These are phyloP conservation scores for Sporormia fimetaria DNA, from an alignment of 495 filamentous ascomycete genomes.

Conservation along the genomic window DNA sequence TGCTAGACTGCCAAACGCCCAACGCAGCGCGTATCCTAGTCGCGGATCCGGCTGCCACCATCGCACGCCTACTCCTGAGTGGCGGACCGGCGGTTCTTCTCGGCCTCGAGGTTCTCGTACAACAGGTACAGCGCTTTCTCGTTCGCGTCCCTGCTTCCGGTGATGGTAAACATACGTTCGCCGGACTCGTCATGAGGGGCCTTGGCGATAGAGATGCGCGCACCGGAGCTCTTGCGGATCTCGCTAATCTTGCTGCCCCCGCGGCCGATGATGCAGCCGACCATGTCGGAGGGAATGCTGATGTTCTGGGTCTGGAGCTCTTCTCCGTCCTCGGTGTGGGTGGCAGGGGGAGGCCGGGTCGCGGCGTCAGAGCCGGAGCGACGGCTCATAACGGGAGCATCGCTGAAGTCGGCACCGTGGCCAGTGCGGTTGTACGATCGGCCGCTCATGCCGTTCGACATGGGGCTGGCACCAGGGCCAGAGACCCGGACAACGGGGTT, in stretches of 20 bases:
- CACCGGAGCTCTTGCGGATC: conserved; percentile 90
- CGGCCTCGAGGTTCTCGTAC: conserved; percentile 97
- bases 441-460: conserved; percentile 40
- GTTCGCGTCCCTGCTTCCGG: conserved; percentile 80
- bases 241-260: conserved; percentile 93
- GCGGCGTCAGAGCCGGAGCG: conserved; percentile 71
- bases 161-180: conserved; percentile 99
- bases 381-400: conserved; percentile 54
- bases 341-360: conserved; percentile 57
- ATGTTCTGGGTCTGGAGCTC: conserved; percentile 98
- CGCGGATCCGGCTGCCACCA: too few relatives aligned
- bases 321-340: conserved; percentile 88
- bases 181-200: conserved; percentile 93
- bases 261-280: conserved; percentile 96
- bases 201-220: conserved; percentile 96
- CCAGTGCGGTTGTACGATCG: conserved; percentile 85
- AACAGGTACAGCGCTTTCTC: conserved; percentile 91
- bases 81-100: conserved; percentile 92
- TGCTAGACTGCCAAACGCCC: not conserved
- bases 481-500: conserved; percentile 85
- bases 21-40: conserved; percentile 1
- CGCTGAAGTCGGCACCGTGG: conserved; percentile 95
- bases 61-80: conserved; percentile 65
- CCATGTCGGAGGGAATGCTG: conserved; percentile 98
- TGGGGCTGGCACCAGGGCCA: conserved; percentile 45